These are phyloP conservation scores for Meredithiella fracta DNA, from an alignment of 2,329 filamentous ascomycete species.

Conservation along the genomic window DNA sequence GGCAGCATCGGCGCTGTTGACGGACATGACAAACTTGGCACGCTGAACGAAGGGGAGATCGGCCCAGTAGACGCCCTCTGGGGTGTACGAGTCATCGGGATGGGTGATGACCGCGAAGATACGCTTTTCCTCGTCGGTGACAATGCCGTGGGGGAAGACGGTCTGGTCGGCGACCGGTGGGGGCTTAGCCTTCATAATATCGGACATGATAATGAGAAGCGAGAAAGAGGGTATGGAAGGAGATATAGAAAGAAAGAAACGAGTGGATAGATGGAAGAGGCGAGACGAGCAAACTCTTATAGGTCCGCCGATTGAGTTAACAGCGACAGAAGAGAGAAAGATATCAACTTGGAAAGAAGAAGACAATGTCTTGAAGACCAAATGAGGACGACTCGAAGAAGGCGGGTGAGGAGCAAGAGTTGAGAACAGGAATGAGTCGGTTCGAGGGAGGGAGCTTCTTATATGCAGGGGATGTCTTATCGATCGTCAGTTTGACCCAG, in stretches of 20 bases:
- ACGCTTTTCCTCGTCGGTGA: slow-evolving; percentile 34
- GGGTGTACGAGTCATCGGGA: slow-evolving; percentile 74
- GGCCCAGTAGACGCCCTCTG: slow-evolving; percentile 80
- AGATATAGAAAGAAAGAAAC: background rate
- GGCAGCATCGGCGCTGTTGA: slow-evolving; percentile 53
- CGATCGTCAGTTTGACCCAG: background rate
- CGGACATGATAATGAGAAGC: slow-evolving; percentile 4
- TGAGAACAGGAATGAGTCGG: background rate
- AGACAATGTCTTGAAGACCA: background rate
- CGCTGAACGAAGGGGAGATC: slow-evolving; percentile 59
- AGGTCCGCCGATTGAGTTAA: too few relatives aligned
- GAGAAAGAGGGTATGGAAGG: background rate
- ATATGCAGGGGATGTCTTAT: background rate
- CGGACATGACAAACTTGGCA: slow-evolving; percentile 55
- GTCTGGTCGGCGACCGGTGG: slow-evolving; percentile 33
- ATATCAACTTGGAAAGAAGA: background rate
- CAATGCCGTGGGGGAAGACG: slow-evolving; percentile 26
- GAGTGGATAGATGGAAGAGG: background rate
- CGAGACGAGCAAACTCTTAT: background rate
- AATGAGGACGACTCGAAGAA: background rate
- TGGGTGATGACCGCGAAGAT: slow-evolving; percentile 67
- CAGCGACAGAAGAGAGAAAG: background rate
- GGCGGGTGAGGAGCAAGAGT: slow-evolving; percentile 7
- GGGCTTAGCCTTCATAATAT: slow-evolving; percentile 24
- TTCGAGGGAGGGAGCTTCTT: background rate